These are phyloP conservation scores for Rhizomucor pusillus DNA, from an alignment of 371 early-diverging fungal species.

Conservation along the genomic window DNA sequence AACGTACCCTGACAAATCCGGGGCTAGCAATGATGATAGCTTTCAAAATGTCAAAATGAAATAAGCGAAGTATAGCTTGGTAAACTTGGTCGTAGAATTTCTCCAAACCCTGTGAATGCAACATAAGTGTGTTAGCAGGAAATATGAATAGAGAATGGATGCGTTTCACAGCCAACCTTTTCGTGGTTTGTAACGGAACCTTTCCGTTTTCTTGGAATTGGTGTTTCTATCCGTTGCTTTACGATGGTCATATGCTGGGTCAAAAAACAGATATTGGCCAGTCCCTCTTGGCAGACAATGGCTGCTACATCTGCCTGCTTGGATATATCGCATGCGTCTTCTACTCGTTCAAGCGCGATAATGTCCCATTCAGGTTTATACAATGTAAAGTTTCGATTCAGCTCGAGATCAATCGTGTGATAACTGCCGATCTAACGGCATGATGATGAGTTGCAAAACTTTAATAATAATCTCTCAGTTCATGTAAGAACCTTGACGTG, in stretches of 20 bases:
- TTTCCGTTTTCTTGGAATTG: slow-evolving; percentile 90
- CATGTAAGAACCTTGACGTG: slow-evolving; percentile 74
- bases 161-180: slow-evolving; percentile 52
- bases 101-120: slow-evolving; percentile 58
- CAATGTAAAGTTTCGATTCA: slow-evolving; percentile 86
- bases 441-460: not conserved
- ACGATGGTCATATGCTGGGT: slow-evolving; percentile 96
- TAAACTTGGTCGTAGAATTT: slow-evolving; percentile 91
- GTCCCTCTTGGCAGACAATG: slow-evolving; percentile 92
- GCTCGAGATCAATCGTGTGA: slow-evolving; percentile 93
- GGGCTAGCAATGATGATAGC: slow-evolving; percentile 93
- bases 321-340: slow-evolving; percentile 87
- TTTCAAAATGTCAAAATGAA: slow-evolving; percentile 89
- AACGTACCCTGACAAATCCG: slow-evolving; percentile 82
- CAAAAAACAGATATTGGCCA: slow-evolving; percentile 92
- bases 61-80: slow-evolving; percentile 80
- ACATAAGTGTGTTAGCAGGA: too few species aligned
- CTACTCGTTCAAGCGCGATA: slow-evolving; percentile 85
- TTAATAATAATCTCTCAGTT: slow-evolving; percentile 3
- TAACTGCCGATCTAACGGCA: slow-evolving; percentile 82
- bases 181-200: slow-evolving; percentile 88
- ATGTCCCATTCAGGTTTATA: slow-evolving; percentile 92
- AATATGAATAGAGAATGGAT: not conserved
- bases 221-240: slow-evolving; percentile 86
- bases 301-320: slow-evolving; percentile 94